Evolutionary conservation across 257 asterid genomes (phyloP).

Genomic region (Capsicum pubescens): DNA sequence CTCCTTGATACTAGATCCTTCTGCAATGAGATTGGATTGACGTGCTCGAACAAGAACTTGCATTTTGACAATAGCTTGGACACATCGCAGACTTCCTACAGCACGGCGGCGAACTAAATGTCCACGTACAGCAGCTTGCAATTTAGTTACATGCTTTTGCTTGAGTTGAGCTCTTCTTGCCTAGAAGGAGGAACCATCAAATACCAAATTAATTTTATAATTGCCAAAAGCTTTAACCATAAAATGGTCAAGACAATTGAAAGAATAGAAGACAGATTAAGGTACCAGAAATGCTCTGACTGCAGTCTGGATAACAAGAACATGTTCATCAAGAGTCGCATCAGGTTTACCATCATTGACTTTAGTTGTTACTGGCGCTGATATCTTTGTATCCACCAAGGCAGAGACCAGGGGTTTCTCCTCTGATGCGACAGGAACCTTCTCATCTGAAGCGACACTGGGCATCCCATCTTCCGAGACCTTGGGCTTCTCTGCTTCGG

Average conservation of each 20-base stretch:
- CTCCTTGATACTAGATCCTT: conserved; percentile 39
- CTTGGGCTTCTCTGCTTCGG: not conserved
- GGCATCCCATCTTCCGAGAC: not conserved
- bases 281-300: conserved; percentile 77
- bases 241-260: not conserved
- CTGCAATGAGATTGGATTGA: conserved; percentile 42
- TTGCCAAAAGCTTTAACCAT: not conserved
- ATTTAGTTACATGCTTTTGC: conserved; percentile 61
- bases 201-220: conserved; percentile 14
- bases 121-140: conserved; percentile 98
- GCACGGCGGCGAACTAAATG: conserved; percentile 87
- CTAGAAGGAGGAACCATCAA: conserved; percentile 48
- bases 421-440: not conserved
- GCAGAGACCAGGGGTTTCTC: conserved; percentile 7
- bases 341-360: conserved; percentile 28
- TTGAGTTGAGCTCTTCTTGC: conserved; percentile 63
- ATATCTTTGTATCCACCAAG: conserved; percentile 42
- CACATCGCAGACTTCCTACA: conserved; percentile 90
- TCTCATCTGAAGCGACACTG: not conserved
- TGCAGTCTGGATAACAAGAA: conserved; percentile 69
- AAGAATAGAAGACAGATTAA: not conserved
- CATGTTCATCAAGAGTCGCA: conserved; percentile 54
- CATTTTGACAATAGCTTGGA: conserved; percentile 89
- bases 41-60: conserved; percentile 90
- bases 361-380: conserved; percentile 25